Evolutionary conservation across 139 green algal genomes (phyloP), one percentile per base, ranked within the genome.

Genomic region (Diplosphaera chodatii): DNA sequence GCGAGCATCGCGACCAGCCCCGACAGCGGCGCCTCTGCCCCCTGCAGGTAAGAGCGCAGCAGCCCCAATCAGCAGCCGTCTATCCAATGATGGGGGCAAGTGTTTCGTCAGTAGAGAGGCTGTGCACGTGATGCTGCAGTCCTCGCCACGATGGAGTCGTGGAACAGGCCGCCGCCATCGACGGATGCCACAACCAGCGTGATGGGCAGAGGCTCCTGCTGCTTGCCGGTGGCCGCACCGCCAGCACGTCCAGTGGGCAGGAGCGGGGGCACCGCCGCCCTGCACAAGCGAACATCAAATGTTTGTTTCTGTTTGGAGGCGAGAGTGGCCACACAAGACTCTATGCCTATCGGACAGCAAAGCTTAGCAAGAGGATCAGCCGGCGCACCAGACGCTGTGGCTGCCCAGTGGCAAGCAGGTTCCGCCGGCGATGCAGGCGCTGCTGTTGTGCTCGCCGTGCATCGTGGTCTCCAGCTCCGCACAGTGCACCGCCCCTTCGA

Each of bases 1-100:
- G 74, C 80, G 67, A 96, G 74, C 70, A 91, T 74, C 3, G 90
- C 78, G 0, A 93, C 74, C 1, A 96, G 82, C 25, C 88, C 87
- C 0, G 86, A 92, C 72, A 91, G 64, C 0, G 83, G 79, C 3
- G 73, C 64, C 33, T 91, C 76, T 0, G 85, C 83, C 18, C 80
- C 90, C 83, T 92, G 80, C 31, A 55, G 4, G n/a, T 29, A 16
- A 56, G 4, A 63, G 37, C 37, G 37, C 37, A 48, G 8, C n/a
- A 27, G 1, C 5, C 4, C 31, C 15, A 28, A 8, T n/a, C 69
- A 68, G 23, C 59, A 59, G 40, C 31, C 15, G 31, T 32, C 29
- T 48, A 10, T 63, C 27, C 10, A 23, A 55, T 27, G 29, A 13
- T 13, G 10, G 23, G 18, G 20, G 31, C 55, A n/a, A n/a, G n/a